phyloP scores from a whole-genome alignment of 2,329 filamentous ascomycete species.

The Penicillium paneum region DNA sequence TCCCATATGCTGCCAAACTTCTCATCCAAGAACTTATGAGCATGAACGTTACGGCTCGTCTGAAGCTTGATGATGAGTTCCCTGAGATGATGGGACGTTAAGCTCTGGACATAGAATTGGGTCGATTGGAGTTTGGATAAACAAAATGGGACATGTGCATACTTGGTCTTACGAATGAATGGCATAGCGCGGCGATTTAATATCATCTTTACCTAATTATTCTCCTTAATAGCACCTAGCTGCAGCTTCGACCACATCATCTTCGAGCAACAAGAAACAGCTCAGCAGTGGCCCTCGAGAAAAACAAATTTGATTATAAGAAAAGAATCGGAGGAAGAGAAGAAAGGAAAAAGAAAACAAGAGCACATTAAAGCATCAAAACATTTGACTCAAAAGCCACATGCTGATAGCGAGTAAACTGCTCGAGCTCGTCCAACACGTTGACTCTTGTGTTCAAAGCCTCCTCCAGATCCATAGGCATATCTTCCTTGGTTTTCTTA shows the following conservation, averaged over 20 bases:
- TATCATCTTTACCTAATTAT: constrained; percentile 4
- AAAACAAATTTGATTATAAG: not conserved
- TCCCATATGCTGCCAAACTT: constrained; percentile 96
- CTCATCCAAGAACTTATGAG: constrained; percentile 93
- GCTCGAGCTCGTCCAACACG: constrained; percentile 18
- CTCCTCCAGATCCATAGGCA: constrained; percentile 38
- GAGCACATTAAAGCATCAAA: constrained; percentile 17
- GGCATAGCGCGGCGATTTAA: constrained; percentile 29
- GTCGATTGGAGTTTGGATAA: constrained; percentile 9
- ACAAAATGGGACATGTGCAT: constrained; percentile 17
- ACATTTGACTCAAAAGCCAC: constrained; percentile 31
- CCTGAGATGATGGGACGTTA: constrained; percentile 51
- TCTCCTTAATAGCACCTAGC: not conserved
- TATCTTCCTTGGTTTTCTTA: constrained; percentile 19
- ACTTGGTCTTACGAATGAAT: constrained; percentile 19
- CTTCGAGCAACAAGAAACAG: not conserved
- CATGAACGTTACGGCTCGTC: constrained; percentile 95
- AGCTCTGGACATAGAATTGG: not conserved
- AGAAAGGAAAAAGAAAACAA: not conserved
- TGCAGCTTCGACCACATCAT: not conserved
- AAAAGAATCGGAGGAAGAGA: not conserved
- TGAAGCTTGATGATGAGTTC: constrained; percentile 93
- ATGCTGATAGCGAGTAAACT: constrained; percentile 30
- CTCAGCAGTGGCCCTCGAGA: not conserved
- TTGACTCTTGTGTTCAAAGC: constrained; percentile 36